Evolutionary conservation across 352 stramenopile species (phyloP).

Genomic region (Elongisporangium anandrum): DNA sequence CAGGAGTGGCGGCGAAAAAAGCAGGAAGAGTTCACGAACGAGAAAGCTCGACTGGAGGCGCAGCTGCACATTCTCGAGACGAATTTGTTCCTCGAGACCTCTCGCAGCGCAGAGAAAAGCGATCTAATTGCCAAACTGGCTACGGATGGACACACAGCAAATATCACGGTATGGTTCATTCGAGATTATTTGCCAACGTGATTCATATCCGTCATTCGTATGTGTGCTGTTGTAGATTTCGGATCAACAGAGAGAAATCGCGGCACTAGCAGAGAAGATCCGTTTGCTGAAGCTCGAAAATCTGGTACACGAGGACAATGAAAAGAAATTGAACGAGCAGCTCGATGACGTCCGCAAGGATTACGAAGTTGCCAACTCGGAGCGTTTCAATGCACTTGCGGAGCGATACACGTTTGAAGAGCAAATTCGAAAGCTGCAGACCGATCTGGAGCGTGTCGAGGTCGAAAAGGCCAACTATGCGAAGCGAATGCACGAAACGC

Average conservation of each 20-base stretch:
- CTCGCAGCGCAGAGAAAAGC: constrained; percentile 40
- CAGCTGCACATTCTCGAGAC: constrained; percentile 24
- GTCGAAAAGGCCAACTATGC: constrained; percentile 54
- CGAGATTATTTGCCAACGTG: neutral
- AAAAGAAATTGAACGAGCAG: constrained; percentile 54
- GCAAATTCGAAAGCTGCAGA: constrained; percentile 54
- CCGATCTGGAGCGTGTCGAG: constrained; percentile 45
- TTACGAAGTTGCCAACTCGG: constrained; percentile 63
- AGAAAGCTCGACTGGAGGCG: constrained; percentile 31
- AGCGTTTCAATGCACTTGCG: constrained; percentile 57
- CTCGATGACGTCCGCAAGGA: constrained; percentile 53
- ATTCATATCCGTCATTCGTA: neutral
- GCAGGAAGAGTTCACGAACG: constrained; percentile 34
- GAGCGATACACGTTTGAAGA: constrained; percentile 57
- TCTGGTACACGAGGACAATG: constrained; percentile 60
- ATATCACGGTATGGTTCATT: constrained; percentile 20
- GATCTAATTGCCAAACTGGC: constrained; percentile 40
- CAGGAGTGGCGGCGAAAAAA: constrained; percentile 47
- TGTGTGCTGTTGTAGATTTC: constrained; percentile 19
- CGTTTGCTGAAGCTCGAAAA: constrained; percentile 63
- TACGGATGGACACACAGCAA: constrained; percentile 29
- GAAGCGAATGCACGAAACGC: constrained; percentile 63
- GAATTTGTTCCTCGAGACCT: constrained; percentile 27
- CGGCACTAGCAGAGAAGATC: constrained; percentile 35
- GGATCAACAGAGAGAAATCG: constrained; percentile 29